Evolutionary conservation across 352 stramenopile genomes (phyloP).

Genomic region (Globisporangium camurandrum): DNA sequence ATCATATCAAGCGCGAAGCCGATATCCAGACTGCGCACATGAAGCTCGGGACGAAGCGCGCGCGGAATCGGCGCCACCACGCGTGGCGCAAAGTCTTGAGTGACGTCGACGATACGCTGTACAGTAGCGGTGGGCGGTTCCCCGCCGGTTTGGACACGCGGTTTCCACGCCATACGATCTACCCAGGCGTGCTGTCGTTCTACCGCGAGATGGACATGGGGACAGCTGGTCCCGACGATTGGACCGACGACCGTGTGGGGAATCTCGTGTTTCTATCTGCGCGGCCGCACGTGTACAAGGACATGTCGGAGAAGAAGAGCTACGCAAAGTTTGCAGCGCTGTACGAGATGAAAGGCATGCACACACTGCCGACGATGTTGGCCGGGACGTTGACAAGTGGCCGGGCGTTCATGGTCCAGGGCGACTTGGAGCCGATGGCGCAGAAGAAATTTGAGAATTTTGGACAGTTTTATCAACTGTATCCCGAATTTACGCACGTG

Average conservation of each 20-base stretch:
- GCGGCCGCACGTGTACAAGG: constrained; percentile 98
- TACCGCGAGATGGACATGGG: constrained; percentile 97
- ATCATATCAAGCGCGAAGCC: constrained; percentile 93
- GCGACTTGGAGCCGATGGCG: constrained; percentile 94
- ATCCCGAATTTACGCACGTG: constrained; percentile 97
- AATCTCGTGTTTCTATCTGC: constrained; percentile 98
- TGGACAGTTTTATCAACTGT: constrained; percentile 93
- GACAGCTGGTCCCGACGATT: constrained; percentile 83
- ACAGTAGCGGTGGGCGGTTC: constrained; percentile 92
- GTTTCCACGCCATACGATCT: constrained; percentile 91
- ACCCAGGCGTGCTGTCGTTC: constrained; percentile 96
- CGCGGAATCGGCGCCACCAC: constrained; percentile 69
- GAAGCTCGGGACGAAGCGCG: constrained; percentile 81
- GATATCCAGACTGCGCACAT: constrained; percentile 92
- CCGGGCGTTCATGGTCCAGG: constrained; percentile 92
- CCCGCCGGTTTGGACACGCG: constrained; percentile 92
- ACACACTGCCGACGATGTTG: constrained; percentile 93
- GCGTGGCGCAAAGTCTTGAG: constrained; percentile 98
- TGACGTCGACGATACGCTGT: constrained; percentile 98
- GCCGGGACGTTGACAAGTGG: constrained; percentile 92
- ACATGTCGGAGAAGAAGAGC: constrained; percentile 96
- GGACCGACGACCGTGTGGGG: constrained; percentile 83
- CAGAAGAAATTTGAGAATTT: constrained; percentile 96
- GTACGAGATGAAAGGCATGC: constrained; percentile 89
- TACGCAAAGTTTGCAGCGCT: constrained; percentile 96